phyloP scores from a whole-genome alignment of 2,329 filamentous ascomycete genomes.

The Beauveria bassiana region DNA sequence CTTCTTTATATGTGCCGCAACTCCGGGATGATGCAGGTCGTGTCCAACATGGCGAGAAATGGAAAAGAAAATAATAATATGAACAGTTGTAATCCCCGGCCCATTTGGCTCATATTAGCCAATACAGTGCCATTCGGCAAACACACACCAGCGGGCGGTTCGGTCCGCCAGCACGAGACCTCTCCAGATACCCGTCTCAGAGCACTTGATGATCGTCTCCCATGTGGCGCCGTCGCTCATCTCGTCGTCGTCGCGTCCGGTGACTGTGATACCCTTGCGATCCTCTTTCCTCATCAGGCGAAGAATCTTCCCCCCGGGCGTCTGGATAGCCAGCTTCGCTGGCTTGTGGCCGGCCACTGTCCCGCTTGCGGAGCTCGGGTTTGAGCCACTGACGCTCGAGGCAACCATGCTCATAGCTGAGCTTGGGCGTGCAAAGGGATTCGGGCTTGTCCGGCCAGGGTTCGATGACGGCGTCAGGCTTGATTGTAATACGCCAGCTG shows the following conservation, averaged over 20 bases:
- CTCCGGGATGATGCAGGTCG: conserved; percentile 9
- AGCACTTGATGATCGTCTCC: conserved; percentile 89
- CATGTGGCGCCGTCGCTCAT: conserved; percentile 65
- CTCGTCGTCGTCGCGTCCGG: conserved; percentile 44
- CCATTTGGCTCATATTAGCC: conserved; percentile 17
- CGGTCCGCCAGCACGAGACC: conserved; percentile 76
- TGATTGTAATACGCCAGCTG: conserved; percentile 24
- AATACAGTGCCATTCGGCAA: conserved; percentile 72
- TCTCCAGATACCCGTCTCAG: conserved; percentile 72
- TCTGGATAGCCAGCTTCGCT: conserved; percentile 91
- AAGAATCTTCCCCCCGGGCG: conserved; percentile 88
- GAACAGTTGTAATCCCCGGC: not conserved
- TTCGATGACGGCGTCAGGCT: conserved; percentile 39
- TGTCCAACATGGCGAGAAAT: conserved; percentile 7
- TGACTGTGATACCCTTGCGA: conserved; percentile 44
- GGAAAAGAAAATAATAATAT: not conserved
- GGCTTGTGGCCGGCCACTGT: conserved; percentile 65
- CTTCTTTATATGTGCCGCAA: not conserved
- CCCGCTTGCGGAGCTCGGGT: conserved; percentile 45
- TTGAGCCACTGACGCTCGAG: conserved; percentile 49
- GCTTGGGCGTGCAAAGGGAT: conserved; percentile 53
- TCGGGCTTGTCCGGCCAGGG: conserved; percentile 43
- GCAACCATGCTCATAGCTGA: conserved; percentile 59
- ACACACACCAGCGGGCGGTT: conserved; percentile 84
- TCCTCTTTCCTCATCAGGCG: conserved; percentile 77